phyloP scores from a whole-genome alignment of 805 yeast species.

The Lipomyces chichibuensis region DNA sequence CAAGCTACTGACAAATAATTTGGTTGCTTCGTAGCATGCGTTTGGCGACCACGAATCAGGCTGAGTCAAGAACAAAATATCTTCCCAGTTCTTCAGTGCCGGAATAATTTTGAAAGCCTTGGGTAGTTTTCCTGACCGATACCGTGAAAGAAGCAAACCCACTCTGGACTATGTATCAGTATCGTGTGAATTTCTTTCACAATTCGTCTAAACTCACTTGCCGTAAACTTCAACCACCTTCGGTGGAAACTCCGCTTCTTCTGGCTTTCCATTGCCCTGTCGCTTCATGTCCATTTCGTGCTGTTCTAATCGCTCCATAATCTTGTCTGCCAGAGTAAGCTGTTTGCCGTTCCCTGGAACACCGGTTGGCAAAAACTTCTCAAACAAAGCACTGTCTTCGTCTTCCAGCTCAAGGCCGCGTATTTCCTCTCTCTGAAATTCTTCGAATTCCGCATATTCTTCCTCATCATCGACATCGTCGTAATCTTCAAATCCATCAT shows the following conservation, averaged over 20 bases:
- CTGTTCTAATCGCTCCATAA: conserved; percentile 85
- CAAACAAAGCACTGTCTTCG: conserved; percentile 82
- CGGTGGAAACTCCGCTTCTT: conserved; percentile 66
- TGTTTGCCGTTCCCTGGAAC: conserved; percentile 9
- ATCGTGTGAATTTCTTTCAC: background rate
- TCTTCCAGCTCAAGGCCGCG: conserved; percentile 51
- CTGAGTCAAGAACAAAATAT: conserved; percentile 85
- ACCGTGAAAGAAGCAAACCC: conserved; percentile 81
- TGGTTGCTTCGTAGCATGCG: conserved; percentile 92
- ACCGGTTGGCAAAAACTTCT: conserved; percentile 56
- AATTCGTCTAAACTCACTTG: conserved; percentile 44
- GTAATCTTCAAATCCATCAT: conserved; percentile 53
- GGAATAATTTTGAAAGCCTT: conserved; percentile 95
- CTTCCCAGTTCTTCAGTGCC: conserved; percentile 92
- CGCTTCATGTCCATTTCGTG: conserved; percentile 51
- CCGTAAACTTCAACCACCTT: conserved; percentile 94
- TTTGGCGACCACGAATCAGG: conserved; percentile 96
- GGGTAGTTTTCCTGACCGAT: conserved; percentile 96
- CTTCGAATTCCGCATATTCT: conserved; percentile 59
- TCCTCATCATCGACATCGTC: conserved; percentile 50
- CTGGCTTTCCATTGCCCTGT: conserved; percentile 37
- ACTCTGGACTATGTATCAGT: conserved; percentile 47
- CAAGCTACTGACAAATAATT: conserved; percentile 87
- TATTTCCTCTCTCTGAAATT: conserved; percentile 52
- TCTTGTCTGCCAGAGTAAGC: conserved; percentile 76